Evolutionary conservation across 176 grass and related monocot species (phyloP), one percentile per base, ranked within the genome.

Genomic region (Raddia distichophylla): DNA sequence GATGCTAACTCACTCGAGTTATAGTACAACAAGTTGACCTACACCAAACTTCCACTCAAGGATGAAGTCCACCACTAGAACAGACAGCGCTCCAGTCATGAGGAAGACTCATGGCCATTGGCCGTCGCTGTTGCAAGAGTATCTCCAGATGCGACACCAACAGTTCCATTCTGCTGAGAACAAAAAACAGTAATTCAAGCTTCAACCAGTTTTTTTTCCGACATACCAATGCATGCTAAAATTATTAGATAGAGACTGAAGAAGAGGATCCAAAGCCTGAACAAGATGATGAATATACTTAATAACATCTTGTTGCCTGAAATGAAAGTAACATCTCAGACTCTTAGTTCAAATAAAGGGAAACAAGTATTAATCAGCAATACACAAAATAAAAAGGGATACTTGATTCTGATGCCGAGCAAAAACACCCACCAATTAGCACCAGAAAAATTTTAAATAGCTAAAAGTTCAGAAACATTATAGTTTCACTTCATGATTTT

Each of bases 81-180:
- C 27, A 27, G 27, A 27, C 27, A 27, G 27, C 27, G 27, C 27
- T 67, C 50, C 8, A 40, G 63, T 90, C 27, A 27, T 27, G 27
- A 61, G 3, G 52, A 86, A 19, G 67, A 45, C 1, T 80, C 69
- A 7, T 91, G 89, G 11, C 84, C 84, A 70, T 94, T 94, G 60
- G 46, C 64, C 15, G 67, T 73, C 33, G 49, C 56, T 32, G 52
- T 22, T 63, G 67, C 58, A 44, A 84, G 55, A 57, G 57, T 80
- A 62, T 89, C 77, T 77, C 58, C 27, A 15, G 84, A 33, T 45
- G 35, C 67, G 43, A 45, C 22, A 35, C 83, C 66, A 62, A 14
- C 19, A 69, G 14, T 67, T 87, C 69, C 87, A 83, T 87, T 89
- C 87, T 91, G 81, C 50, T 43, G 69, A 44, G 17, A 57, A 65